Evolutionary conservation across 2,329 filamentous ascomycete species (phyloP), one percentile per base, ranked within the genome.

Genomic region (Arachnopeziza araneosa): DNA sequence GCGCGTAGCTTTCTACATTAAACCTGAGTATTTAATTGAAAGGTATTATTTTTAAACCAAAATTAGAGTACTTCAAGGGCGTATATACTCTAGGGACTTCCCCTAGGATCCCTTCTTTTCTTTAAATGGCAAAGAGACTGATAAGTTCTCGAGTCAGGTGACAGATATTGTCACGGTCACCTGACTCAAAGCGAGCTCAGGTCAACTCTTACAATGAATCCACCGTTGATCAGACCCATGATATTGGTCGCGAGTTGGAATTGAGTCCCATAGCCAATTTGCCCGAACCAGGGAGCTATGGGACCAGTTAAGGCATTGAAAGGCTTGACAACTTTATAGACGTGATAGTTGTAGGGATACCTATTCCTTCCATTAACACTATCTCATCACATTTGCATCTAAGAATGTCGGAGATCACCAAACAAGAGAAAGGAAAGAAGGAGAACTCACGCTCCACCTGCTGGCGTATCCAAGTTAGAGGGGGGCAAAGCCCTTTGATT

Each of bases 231-330:
- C 59, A 79, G 63, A 2, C 60, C 60, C 30, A 66, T 54, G 2
- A 78, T 71, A 50, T 64, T 72, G 44, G 24, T 57, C 52, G 55
- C 61, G 4, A 58, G 24, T 1, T 26, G 1, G 51, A 59, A 74
- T 55, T 76, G 72, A 51, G 77, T 67, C 44, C 79, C 79, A 48
- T 79, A 72, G 0, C 80, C 80, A 0, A 77, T 78, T 70, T 82
- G 79, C 9, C 77, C 77, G 60, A 81, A 82, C 78, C 76, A 81
- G 9, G 76, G 73, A 1, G 76, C 75, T 61, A 81, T 79, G 0
- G 79, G 78, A 0, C 79, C 80, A 9, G 75, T 68, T 0, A 73
- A 58, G 0, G 79, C 77, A 2, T 67, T 66, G 2, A 82, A 72
- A 0, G 71, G 64, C 63, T 72, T 73, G 6, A 69, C 64, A 3